These are phyloP conservation scores for Kwoniella newhampshirensis DNA, from an alignment of 768 basidiomycete species.

Conservation along the genomic window DNA sequence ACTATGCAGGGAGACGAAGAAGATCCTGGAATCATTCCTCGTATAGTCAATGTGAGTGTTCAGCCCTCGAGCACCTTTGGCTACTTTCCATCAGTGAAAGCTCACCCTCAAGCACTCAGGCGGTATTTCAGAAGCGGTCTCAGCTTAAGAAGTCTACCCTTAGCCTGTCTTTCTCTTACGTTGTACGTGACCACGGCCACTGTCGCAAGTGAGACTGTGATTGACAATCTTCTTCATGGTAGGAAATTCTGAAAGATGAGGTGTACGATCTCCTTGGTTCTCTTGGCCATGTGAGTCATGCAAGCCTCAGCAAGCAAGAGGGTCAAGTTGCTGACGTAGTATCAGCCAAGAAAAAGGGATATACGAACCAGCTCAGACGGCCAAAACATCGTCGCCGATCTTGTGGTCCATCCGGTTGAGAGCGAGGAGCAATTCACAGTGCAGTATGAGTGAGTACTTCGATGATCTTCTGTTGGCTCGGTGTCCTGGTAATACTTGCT, in stretches of 20 bases:
- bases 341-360: slow-evolving; percentile 57
- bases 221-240: neutral
- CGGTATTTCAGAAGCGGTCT: slow-evolving; percentile 43
- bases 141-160: slow-evolving; percentile 53
- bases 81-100: neutral
- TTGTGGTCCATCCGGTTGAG: slow-evolving; percentile 54
- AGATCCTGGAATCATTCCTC: slow-evolving; percentile 81
- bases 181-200: slow-evolving; percentile 14
- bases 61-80: too few species aligned
- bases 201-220: neutral
- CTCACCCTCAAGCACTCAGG: neutral
- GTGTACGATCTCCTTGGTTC: slow-evolving; percentile 74
- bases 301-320: neutral
- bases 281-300: neutral
- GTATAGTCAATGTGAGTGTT: slow-evolving; percentile 67
- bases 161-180: slow-evolving; percentile 66
- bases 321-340: neutral
- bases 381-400: slow-evolving; percentile 62
- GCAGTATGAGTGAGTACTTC: slow-evolving; percentile 51
- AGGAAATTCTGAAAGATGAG: slow-evolving; percentile 86
- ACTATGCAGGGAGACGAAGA: slow-evolving; percentile 80
- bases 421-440: slow-evolving; percentile 58
- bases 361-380: slow-evolving; percentile 61
- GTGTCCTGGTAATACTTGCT: neutral
- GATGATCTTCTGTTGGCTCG: neutral